Conservation (phyloP, 1,139 yeast genomes). For the Diutina sp. region DNA sequence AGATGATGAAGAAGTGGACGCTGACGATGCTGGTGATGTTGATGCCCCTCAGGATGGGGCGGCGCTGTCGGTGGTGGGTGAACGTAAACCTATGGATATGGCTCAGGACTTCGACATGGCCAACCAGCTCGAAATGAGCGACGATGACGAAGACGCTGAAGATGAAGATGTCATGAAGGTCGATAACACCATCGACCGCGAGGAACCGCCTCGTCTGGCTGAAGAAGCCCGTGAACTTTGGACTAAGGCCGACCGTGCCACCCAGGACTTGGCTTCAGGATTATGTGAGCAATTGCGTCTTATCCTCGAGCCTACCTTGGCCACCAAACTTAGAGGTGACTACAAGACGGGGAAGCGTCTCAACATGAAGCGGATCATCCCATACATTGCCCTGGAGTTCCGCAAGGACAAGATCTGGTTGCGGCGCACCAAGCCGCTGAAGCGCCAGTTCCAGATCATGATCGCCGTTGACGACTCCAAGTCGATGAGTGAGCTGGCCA, state of each 20-base stretch:
- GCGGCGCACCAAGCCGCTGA: slow-evolving; percentile 93
- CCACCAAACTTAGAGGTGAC: slow-evolving; percentile 90
- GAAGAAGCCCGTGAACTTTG: slow-evolving; percentile 70
- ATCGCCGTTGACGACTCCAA: slow-evolving; percentile 95
- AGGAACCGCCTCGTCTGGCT: slow-evolving; percentile 33
- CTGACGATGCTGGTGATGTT: slow-evolving; percentile 12
- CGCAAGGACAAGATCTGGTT: slow-evolving; percentile 98
- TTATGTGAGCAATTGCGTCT: slow-evolving; percentile 87
- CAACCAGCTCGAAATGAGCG: slow-evolving; percentile 3
- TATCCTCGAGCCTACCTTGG: slow-evolving; percentile 88
- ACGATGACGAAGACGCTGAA: slow-evolving; percentile 11
- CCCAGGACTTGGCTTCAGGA: slow-evolving; percentile 78
- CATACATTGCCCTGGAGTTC: slow-evolving; percentile 95
- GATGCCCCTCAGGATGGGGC: neutral
- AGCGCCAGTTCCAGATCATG: slow-evolving; percentile 95
- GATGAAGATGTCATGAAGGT: slow-evolving; percentile 15
- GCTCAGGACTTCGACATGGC: neutral
- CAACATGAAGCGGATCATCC: slow-evolving; percentile 95
- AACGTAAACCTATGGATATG: neutral
- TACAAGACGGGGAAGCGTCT: slow-evolving; percentile 94
- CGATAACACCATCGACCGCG: neutral
- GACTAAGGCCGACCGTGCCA: slow-evolving; percentile 70
- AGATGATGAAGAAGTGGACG: slow-evolving; percentile 12
- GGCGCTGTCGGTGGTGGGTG: slow-evolving; percentile 1
- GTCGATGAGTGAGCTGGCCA: slow-evolving; percentile 90